These are phyloP conservation scores for Entomortierella lignicola DNA, from an alignment of 192 early-diverging fungal species.

Conservation along the genomic window DNA sequence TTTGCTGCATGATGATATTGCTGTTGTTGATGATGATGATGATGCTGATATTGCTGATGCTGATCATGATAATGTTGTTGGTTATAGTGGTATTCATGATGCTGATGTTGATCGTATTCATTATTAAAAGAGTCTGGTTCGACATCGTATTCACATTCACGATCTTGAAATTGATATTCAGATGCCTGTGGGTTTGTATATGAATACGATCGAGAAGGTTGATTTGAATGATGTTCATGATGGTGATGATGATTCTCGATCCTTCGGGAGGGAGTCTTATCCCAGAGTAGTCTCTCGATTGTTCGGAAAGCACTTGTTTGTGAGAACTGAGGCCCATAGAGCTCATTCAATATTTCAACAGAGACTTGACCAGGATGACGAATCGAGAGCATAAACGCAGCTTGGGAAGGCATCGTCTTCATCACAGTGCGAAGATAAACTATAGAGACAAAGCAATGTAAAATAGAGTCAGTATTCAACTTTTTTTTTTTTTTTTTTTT, in stretches of 20 bases:
- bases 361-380: constrained; percentile 50
- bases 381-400: constrained; percentile 44
- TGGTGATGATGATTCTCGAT: constrained; percentile 6
- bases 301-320: constrained; percentile 41
- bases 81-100: background rate
- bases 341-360: constrained; percentile 33
- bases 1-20: constrained; percentile 2
- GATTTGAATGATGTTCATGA: background rate
- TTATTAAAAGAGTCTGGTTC: too few species aligned
- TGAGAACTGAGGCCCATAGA: constrained; percentile 48
- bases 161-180: constrained; percentile 7
- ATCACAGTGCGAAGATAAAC: constrained; percentile 40
- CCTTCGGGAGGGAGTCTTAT: background rate
- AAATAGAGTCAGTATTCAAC: background rate
- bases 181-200: background rate
- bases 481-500: background rate
- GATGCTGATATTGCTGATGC: background rate
- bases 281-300: constrained; percentile 50
- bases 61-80: background rate
- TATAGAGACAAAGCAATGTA: background rate
- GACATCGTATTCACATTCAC: background rate
- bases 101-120: background rate
- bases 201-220: background rate
- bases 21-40: background rate
- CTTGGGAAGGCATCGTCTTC: constrained; percentile 31